Percentiles rank a stretch among this genome's conserved stretches.
phyloP scores from a whole-genome alignment of 2,329 filamentous ascomycete species.

The Sporothrix inflata region DNA sequence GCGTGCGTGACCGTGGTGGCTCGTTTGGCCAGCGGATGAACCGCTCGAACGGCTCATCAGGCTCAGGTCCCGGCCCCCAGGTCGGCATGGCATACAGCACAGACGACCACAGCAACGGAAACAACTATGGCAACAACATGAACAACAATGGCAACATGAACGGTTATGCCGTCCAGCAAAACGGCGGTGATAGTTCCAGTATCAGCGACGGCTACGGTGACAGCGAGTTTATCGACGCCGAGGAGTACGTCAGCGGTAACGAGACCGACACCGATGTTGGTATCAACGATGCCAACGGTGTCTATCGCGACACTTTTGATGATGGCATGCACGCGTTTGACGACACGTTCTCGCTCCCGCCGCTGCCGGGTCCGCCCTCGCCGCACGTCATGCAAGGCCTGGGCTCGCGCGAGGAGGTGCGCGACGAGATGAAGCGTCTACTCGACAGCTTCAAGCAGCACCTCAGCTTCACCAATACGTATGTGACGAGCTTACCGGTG shows the following conservation, averaged over 20 bases:
- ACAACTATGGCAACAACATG: constrained; percentile 34
- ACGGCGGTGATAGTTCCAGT: constrained; percentile 11
- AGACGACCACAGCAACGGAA: constrained; percentile 15
- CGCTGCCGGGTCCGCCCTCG: constrained; percentile 44
- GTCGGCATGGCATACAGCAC: constrained; percentile 28
- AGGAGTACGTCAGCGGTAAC: constrained; percentile 14
- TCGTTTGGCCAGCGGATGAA: constrained; percentile 20
- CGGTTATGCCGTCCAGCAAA: not conserved
- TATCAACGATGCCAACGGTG: not conserved
- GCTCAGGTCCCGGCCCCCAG: not conserved
- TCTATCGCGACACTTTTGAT: not conserved
- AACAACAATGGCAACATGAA: not conserved
- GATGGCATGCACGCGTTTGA: not conserved
- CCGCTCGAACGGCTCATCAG: constrained; percentile 19
- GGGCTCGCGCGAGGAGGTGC: constrained; percentile 40
- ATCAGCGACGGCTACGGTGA: constrained; percentile 9
- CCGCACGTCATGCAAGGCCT: constrained; percentile 52
- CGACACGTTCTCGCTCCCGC: constrained; percentile 29
- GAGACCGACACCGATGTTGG: constrained; percentile 1
- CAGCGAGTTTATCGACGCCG: not conserved
- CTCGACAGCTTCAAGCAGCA: constrained; percentile 44
- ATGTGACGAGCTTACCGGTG: constrained; percentile 39
- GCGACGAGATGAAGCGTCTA: constrained; percentile 47
- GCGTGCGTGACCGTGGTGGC: constrained; percentile 23
- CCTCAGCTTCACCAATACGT: constrained; percentile 40